Evolutionary conservation across 768 basidiomycete species (phyloP).

Genomic region (Sistotremastrum suecicum): DNA sequence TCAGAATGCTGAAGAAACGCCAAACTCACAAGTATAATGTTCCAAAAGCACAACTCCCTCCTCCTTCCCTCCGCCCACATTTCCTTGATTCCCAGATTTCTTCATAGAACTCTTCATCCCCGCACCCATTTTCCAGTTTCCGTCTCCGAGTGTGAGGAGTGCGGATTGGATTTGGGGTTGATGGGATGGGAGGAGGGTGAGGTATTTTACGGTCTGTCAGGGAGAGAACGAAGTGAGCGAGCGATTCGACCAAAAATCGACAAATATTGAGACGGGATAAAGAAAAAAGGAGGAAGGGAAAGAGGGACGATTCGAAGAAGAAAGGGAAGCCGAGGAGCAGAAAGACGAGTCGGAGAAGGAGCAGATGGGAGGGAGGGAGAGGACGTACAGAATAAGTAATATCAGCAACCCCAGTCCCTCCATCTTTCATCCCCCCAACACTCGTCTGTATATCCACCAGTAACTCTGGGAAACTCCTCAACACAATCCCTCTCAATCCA

Average conservation of each 20-base stretch:
- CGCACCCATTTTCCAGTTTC: slow-evolving; percentile 89
- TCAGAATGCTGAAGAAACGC: neutral
- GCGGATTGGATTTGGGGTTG: slow-evolving; percentile 52
- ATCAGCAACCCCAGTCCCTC: slow-evolving; percentile 54
- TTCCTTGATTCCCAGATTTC: slow-evolving; percentile 8
- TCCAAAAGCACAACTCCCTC: slow-evolving; percentile 40
- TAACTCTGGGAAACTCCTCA: slow-evolving; percentile 77
- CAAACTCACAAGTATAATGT: slow-evolving; percentile 54
- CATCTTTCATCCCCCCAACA: slow-evolving; percentile 28
- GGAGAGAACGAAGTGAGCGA: neutral
- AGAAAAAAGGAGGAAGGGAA: slow-evolving; percentile 16
- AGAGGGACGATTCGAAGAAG: too few species aligned
- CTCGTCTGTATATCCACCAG: slow-evolving; percentile 65
- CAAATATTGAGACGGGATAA: neutral
- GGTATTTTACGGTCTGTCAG: slow-evolving; percentile 54
- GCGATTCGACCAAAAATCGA: neutral
- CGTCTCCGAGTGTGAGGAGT: slow-evolving; percentile 61
- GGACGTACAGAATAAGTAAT: slow-evolving; percentile 27
- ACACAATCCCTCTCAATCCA: slow-evolving; percentile 48
- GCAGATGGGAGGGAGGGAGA: too few species aligned
- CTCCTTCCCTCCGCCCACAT: slow-evolving; percentile 40
- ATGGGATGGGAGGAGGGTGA: slow-evolving; percentile 59
- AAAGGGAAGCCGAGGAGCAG: too few species aligned
- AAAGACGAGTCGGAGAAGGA: neutral
- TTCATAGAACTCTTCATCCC: slow-evolving; percentile 49